phyloP scores from a whole-genome alignment of 2,329 filamentous ascomycete species.

The Aphanocladium album region DNA sequence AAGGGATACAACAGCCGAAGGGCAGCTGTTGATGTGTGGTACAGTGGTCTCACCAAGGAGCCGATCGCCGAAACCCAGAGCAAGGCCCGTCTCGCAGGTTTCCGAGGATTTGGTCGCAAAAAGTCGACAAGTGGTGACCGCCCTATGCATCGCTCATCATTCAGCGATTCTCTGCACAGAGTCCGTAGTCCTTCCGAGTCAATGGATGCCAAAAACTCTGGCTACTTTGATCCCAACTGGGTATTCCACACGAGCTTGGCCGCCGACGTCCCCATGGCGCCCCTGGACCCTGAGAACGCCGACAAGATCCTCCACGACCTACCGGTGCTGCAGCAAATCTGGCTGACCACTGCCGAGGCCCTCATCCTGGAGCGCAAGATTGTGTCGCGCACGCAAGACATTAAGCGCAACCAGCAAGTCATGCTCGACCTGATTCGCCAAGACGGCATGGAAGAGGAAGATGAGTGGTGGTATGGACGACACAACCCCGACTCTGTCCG shows the following conservation, averaged over 20 bases:
- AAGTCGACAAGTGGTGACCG: slow-evolving; percentile 40
- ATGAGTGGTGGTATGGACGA: slow-evolving; percentile 59
- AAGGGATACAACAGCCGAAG: slow-evolving; percentile 60
- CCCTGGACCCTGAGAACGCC: slow-evolving; percentile 46
- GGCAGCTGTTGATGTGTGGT: slow-evolving; percentile 56
- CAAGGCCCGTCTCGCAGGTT: slow-evolving; percentile 45
- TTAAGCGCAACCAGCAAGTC: slow-evolving; percentile 58
- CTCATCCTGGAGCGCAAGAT: slow-evolving; percentile 55
- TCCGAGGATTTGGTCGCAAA: slow-evolving; percentile 53
- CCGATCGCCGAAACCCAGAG: slow-evolving; percentile 32
- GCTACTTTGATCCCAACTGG: slow-evolving; percentile 31
- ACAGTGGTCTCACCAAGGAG: slow-evolving; percentile 45
- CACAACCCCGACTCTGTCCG: slow-evolving; percentile 49
- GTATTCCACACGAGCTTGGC: slow-evolving; percentile 57
- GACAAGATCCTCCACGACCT: slow-evolving; percentile 49
- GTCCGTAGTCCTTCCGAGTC: slow-evolving; percentile 25
- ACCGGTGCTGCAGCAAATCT: slow-evolving; percentile 55
- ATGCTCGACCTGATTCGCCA: slow-evolving; percentile 61
- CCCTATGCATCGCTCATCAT: slow-evolving; percentile 15
- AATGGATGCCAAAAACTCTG: slow-evolving; percentile 25
- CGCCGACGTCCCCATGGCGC: slow-evolving; percentile 58
- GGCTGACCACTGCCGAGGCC: slow-evolving; percentile 58
- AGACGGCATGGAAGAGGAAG: slow-evolving; percentile 53
- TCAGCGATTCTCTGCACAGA: slow-evolving; percentile 21
- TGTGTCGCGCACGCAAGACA: slow-evolving; percentile 53